These are phyloP conservation scores for Lolium rigidum DNA, from an alignment of 176 grass and related monocot species.

Conservation along the genomic window DNA sequence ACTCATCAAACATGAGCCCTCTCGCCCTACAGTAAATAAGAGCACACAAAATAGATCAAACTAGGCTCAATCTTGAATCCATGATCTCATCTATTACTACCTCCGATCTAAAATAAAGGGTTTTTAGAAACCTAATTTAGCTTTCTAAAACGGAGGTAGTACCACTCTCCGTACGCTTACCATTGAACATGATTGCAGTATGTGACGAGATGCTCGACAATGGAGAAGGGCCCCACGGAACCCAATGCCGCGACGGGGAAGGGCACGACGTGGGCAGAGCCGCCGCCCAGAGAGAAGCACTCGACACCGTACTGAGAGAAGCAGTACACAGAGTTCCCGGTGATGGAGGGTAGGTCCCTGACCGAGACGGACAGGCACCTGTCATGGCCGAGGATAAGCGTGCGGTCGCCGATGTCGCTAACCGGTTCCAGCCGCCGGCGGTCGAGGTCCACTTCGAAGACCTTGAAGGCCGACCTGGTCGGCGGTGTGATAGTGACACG, in stretches of 20 bases:
- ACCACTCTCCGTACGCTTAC: background rate
- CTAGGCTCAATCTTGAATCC: background rate
- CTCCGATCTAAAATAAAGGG: too few relatives aligned
- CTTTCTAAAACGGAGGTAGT: background rate
- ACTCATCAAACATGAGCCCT: constrained; percentile 31
- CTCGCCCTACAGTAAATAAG: constrained; percentile 17
- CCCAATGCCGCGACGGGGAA: background rate
- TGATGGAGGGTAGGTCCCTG: constrained; percentile 5
- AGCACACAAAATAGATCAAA: background rate
- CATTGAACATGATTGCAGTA: constrained; percentile 34
- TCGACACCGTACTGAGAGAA: background rate
- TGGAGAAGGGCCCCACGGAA: constrained; percentile 22
- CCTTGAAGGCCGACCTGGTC: background rate
- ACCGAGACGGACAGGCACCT: constrained; percentile 35
- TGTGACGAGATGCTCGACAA: constrained; percentile 37
- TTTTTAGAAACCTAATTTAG: too few relatives aligned
- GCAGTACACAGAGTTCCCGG: constrained; percentile 26
- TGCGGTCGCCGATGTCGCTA: constrained; percentile 21
- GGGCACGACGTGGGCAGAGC: background rate
- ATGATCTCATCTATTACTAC: background rate
- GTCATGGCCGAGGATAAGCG: constrained; percentile 27
- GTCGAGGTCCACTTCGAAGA: constrained; percentile 12
- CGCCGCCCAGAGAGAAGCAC: constrained; percentile 16
- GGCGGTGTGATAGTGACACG: background rate
- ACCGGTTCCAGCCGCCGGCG: constrained; percentile 4